A percentile compares a stretch with the other conserved stretches of the same genome.
These are phyloP conservation scores for Casuarina glauca DNA, from an alignment of 306 rosid species.

Conservation along the genomic window DNA sequence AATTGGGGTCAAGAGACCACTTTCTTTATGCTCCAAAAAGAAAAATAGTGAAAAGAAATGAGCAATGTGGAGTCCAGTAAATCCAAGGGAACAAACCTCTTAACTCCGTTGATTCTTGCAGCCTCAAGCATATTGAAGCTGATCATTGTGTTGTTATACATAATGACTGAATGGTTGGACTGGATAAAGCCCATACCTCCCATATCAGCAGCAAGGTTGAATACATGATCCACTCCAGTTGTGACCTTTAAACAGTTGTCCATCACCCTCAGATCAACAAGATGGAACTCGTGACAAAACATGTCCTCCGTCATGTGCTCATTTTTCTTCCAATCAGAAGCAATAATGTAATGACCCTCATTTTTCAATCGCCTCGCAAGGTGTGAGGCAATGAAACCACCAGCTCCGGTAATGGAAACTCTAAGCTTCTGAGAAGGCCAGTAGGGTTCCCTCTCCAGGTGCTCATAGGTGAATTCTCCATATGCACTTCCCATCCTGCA, in stretches of 20 bases:
- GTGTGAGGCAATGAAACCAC: slow-evolving; percentile 62
- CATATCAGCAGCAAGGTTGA: slow-evolving; percentile 66
- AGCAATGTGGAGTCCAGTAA: neutral
- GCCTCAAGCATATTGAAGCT: slow-evolving; percentile 68
- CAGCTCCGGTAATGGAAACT: slow-evolving; percentile 59
- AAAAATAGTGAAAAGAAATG: neutral
- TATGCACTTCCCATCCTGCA: slow-evolving; percentile 51
- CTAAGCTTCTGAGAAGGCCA: slow-evolving; percentile 56
- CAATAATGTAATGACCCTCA: slow-evolving; percentile 57
- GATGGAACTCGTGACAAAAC: slow-evolving; percentile 61
- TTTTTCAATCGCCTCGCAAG: slow-evolving; percentile 57
- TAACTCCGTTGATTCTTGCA: slow-evolving; percentile 51
- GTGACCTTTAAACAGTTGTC: slow-evolving; percentile 60
- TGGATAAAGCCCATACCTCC: slow-evolving; percentile 68
- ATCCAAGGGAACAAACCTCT: slow-evolving; percentile 38
- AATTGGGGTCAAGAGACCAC: neutral
- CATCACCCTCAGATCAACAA: slow-evolving; percentile 61
- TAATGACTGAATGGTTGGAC: slow-evolving; percentile 55
- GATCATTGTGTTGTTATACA: slow-evolving; percentile 59
- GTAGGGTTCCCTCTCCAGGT: slow-evolving; percentile 53
- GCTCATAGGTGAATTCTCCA: slow-evolving; percentile 52
- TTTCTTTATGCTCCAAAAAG: neutral
- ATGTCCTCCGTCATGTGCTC: slow-evolving; percentile 64
- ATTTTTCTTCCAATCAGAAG: slow-evolving; percentile 66
- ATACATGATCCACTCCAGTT: slow-evolving; percentile 51